A percentile compares a stretch with the other conserved stretches of the same genome.
phyloP scores from a whole-genome alignment of 768 basidiomycete genomes.

The Mycena amicta region DNA sequence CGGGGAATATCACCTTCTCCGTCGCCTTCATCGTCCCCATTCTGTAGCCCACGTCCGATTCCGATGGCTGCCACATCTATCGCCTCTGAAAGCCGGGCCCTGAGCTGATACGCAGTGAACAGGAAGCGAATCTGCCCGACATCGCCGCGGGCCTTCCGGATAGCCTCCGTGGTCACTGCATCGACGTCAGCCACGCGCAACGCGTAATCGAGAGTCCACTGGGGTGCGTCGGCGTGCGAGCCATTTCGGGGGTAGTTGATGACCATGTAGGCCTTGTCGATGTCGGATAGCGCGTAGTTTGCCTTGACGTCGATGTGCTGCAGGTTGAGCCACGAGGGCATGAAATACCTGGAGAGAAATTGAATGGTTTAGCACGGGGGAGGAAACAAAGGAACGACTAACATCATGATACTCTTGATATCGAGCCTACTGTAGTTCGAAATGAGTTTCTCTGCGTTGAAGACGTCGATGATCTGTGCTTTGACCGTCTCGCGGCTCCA shows the following conservation, averaged over 20 bases:
- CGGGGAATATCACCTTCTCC: neutral
- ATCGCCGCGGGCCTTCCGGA: slow-evolving; percentile 2
- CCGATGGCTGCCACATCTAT: neutral
- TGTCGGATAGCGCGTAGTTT: slow-evolving; percentile 11
- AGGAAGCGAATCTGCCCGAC: slow-evolving; percentile 1
- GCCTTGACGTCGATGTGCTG: slow-evolving; percentile 7
- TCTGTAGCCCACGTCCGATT: neutral
- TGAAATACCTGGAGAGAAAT: slow-evolving; percentile 16
- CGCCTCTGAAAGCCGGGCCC: neutral
- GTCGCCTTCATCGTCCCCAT: neutral
- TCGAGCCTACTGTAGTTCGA: slow-evolving; percentile 23
- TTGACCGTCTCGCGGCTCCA: slow-evolving; percentile 8
- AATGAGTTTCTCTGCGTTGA: slow-evolving; percentile 14
- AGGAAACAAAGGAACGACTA: no score
- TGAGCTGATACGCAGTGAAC: slow-evolving; percentile 11
- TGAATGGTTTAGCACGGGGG: neutral
- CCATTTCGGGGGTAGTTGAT: slow-evolving; percentile 16
- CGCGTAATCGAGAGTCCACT: slow-evolving; percentile 14
- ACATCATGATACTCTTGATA: slow-evolving; percentile 25
- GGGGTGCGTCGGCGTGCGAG: neutral
- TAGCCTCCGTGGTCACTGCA: neutral
- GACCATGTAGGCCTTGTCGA: slow-evolving; percentile 20
- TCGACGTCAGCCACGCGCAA: slow-evolving; percentile 11
- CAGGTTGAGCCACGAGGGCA: slow-evolving; percentile 16
- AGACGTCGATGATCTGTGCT: slow-evolving; percentile 18